Conservation (phyloP, 2,329 filamentous ascomycete genomes). For the Bipolaris zeicola region DNA sequence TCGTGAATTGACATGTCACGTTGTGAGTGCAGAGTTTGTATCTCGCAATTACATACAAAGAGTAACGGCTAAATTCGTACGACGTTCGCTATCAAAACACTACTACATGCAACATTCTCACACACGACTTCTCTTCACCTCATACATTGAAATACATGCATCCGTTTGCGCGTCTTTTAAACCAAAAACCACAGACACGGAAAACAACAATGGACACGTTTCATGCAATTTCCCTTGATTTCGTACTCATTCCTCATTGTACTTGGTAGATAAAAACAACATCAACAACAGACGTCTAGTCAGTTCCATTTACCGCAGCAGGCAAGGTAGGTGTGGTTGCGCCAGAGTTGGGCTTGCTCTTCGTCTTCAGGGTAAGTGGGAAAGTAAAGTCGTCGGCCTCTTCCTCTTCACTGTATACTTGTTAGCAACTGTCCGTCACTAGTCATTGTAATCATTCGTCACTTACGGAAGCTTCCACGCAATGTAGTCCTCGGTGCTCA, state of each 20-base stretch:
- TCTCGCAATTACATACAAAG: too few relatives aligned
- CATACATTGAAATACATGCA: too few relatives aligned
- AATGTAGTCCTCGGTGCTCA: conserved; percentile 96
- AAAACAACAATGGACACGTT: not conserved
- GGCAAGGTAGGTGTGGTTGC: conserved; percentile 36
- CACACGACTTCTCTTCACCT: too few relatives aligned
- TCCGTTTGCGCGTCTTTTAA: too few relatives aligned
- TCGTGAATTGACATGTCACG: too few relatives aligned
- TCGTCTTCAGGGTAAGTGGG: conserved; percentile 67
- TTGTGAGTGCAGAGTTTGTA: too few relatives aligned
- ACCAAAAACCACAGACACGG: too few relatives aligned
- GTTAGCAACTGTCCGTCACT: conserved; percentile 35
- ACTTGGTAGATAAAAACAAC: conserved; percentile 4
- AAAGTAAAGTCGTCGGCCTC: conserved; percentile 80
- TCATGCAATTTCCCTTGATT: conserved; percentile 16
- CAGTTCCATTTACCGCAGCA: conserved; percentile 37
- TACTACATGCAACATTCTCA: too few relatives aligned
- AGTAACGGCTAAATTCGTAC: too few relatives aligned
- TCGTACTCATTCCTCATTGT: conserved; percentile 10
- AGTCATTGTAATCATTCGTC: not conserved
- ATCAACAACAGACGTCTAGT: conserved; percentile 13
- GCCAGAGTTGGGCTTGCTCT: conserved; percentile 46
- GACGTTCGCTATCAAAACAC: too few relatives aligned
- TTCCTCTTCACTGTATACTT: conserved; percentile 70
- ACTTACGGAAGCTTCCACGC: conserved; percentile 98